These are phyloP conservation scores for Fusarium sp. DNA, from an alignment of 2,329 filamentous ascomycete species.

Conservation along the genomic window DNA sequence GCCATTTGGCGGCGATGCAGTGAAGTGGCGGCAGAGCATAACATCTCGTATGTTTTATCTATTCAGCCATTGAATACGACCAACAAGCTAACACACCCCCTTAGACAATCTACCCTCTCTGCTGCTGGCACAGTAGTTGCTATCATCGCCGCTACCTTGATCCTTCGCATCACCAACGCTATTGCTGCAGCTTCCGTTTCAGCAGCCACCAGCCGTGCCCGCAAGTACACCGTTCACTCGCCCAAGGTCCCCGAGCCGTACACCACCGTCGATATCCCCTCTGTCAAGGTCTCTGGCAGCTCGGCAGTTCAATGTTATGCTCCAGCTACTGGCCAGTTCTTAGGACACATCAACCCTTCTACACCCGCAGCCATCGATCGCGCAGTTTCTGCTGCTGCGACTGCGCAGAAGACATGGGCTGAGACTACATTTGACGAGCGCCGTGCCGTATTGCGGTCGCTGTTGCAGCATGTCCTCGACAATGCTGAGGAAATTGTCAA, in stretches of 20 bases:
- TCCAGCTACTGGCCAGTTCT: slow-evolving; percentile 86
- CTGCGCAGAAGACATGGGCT: slow-evolving; percentile 82
- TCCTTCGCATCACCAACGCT: slow-evolving; percentile 47
- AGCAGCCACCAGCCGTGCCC: slow-evolving; percentile 55
- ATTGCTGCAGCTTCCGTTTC: slow-evolving; percentile 37
- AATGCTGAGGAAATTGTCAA: slow-evolving; percentile 89
- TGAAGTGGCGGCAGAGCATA: slow-evolving; percentile 39
- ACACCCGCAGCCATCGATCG: slow-evolving; percentile 83
- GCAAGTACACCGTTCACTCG: slow-evolving; percentile 70
- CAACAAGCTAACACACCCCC: slow-evolving; percentile 7
- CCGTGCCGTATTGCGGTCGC: slow-evolving; percentile 80
- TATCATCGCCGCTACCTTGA: slow-evolving; percentile 48
- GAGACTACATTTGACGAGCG: slow-evolving; percentile 82
- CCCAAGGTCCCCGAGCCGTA: slow-evolving; percentile 71
- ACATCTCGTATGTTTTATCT: slow-evolving; percentile 43
- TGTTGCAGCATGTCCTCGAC: slow-evolving; percentile 86
- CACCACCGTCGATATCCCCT: slow-evolving; percentile 68
- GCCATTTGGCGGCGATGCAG: slow-evolving; percentile 37
- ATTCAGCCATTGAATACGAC: slow-evolving; percentile 11
- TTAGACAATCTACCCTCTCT: slow-evolving; percentile 48
- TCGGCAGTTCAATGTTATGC: slow-evolving; percentile 85
- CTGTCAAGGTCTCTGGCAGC: slow-evolving; percentile 73
- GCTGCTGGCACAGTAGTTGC: slow-evolving; percentile 46
- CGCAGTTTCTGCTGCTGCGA: slow-evolving; percentile 77
- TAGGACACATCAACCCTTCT: slow-evolving; percentile 82